Conservation (phyloP, 1,139 yeast genomes). For the Magnusiomyces paraingens region DNA sequence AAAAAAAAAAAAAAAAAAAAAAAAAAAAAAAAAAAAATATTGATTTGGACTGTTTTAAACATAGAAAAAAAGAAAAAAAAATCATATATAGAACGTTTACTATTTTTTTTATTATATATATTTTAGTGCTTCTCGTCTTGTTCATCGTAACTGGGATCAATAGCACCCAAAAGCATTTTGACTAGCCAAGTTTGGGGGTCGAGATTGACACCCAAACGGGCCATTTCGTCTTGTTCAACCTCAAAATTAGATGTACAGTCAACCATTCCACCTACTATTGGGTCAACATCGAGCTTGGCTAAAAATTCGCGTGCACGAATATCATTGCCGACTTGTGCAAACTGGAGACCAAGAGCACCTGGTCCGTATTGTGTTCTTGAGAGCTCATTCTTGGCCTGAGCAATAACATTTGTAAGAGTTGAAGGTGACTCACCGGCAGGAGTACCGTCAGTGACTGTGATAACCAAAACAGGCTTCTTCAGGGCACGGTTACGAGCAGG, state of each 20-base stretch:
- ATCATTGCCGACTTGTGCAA: slow-evolving; percentile 34
- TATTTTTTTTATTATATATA: not conserved
- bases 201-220: slow-evolving; percentile 29
- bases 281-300: slow-evolving; percentile 28
- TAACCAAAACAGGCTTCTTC: slow-evolving; percentile 31
- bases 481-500: slow-evolving; percentile 26
- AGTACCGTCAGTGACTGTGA: slow-evolving; percentile 32
- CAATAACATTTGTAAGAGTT: slow-evolving; percentile 27
- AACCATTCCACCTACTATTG: slow-evolving; percentile 30
- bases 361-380: slow-evolving; percentile 27
- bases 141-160: slow-evolving; percentile 29
- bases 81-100: too few relatives aligned
- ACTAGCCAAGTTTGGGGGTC: slow-evolving; percentile 32
- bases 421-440: slow-evolving; percentile 32
- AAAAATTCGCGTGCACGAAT: slow-evolving; percentile 32
- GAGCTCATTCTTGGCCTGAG: slow-evolving; percentile 26
- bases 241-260: slow-evolving; percentile 34
- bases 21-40: too few relatives aligned
- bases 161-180: slow-evolving; percentile 31
- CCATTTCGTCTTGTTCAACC: slow-evolving; percentile 34
- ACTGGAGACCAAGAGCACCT: slow-evolving; percentile 32
- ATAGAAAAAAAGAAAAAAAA: too few relatives aligned
- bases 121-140: slow-evolving; percentile 25
- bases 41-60: too few relatives aligned
- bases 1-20: too few relatives aligned